phyloP scores from a whole-genome alignment of 2,329 filamentous ascomycete genomes.

The Cadophora sp. region DNA sequence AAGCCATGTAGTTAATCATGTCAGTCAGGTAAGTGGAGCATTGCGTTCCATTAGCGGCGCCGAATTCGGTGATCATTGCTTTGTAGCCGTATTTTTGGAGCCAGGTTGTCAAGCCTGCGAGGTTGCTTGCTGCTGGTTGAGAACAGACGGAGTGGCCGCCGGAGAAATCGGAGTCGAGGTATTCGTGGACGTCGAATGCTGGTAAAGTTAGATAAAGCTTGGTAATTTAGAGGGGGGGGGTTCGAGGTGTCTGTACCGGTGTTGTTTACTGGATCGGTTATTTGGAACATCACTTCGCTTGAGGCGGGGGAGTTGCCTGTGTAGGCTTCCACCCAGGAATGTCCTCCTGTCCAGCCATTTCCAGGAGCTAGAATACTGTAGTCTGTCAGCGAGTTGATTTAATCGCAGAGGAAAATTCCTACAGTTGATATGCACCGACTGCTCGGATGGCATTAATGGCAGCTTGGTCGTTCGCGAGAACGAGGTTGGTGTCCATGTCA shows the following conservation, averaged over 20 bases:
- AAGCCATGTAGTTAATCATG: conserved; percentile 54
- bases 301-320: conserved; percentile 47
- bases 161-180: conserved; percentile 56
- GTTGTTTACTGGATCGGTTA: conserved; percentile 55
- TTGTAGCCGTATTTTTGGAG: conserved; percentile 53
- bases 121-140: conserved; percentile 49
- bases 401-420: background rate
- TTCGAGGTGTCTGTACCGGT: conserved; percentile 39
- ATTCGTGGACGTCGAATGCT: conserved; percentile 59
- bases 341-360: conserved; percentile 57
- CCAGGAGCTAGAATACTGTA: conserved; percentile 54
- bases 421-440: conserved; percentile 52
- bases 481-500: conserved; percentile 54
- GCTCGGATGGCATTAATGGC: conserved; percentile 54
- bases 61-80: conserved; percentile 58
- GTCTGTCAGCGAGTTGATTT: background rate
- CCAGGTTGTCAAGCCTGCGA: conserved; percentile 54
- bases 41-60: conserved; percentile 53
- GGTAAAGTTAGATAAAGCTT: background rate
- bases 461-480: conserved; percentile 56
- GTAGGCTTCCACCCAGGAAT: conserved; percentile 52
- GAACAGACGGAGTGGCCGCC: conserved; percentile 52
- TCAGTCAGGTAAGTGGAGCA: conserved; percentile 50
- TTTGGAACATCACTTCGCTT: conserved; percentile 50
- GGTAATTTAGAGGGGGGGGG: background rate